Conservation (phyloP, 2,329 filamentous ascomycete genomes). For the Fusarium tricinctum region DNA sequence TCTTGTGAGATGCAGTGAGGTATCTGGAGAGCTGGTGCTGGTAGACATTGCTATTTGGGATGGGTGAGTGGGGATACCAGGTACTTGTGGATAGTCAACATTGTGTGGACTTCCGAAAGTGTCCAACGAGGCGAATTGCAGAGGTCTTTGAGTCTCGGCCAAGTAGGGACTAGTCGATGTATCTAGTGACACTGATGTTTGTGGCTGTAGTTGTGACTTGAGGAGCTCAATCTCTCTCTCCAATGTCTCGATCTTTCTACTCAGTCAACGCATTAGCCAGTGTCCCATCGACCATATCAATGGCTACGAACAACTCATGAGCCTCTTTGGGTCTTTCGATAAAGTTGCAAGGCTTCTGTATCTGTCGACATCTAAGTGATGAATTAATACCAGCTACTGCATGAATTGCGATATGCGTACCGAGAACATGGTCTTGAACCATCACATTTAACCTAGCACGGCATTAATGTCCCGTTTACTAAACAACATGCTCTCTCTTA, state of each 20-base stretch:
- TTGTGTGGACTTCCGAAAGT: fast-evolving
- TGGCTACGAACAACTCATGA: slow-evolving; percentile 8
- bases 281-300: fast-evolving
- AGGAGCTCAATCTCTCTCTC: slow-evolving; percentile 18
- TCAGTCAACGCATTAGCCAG: fast-evolving
- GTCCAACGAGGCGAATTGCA: neutral
- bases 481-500: fast-evolving
- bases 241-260: slow-evolving; percentile 20
- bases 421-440: slow-evolving; percentile 20
- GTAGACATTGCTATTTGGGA: neutral
- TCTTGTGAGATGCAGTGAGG: neutral
- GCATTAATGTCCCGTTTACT: fast-evolving
- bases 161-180: neutral
- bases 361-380: neutral
- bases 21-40: slow-evolving; percentile 7
- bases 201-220: neutral
- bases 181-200: fast-evolving
- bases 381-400: neutral
- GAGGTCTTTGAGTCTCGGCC: fast-evolving
- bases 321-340: slow-evolving; percentile 11
- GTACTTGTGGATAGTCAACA: neutral
- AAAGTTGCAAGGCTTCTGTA: slow-evolving; percentile 18
- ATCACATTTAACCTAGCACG: slow-evolving; percentile 11
- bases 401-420: neutral
- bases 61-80: neutral